A percentile compares a stretch with the other conserved stretches of the same genome.
phyloP scores from a whole-genome alignment of 2,329 filamentous ascomycete species.

The Bipolaris zeicola region DNA sequence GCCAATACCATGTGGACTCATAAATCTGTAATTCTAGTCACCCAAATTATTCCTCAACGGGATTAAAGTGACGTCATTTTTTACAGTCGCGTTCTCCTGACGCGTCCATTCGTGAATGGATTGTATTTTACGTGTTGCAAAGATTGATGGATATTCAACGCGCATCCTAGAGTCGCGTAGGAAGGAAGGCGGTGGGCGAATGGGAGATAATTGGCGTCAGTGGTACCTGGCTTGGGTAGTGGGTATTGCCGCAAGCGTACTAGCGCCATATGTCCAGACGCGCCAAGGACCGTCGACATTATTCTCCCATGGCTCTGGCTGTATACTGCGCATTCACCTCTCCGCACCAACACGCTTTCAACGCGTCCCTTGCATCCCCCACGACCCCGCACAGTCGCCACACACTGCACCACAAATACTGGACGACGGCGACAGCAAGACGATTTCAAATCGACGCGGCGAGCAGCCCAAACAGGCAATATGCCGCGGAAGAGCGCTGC shows the following conservation, averaged over 20 bases:
- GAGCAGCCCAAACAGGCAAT: constrained; percentile 43
- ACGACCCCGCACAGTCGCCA: not conserved
- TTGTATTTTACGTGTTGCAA: too few relatives aligned
- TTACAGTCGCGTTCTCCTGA: too few relatives aligned
- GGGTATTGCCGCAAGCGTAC: constrained; percentile 1
- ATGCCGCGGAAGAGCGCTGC: constrained; percentile 49
- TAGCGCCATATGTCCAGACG: constrained; percentile 11
- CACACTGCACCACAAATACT: not conserved
- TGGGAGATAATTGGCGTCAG: not conserved
- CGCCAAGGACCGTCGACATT: constrained; percentile 14
- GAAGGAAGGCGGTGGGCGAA: not conserved
- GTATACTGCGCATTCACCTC: constrained; percentile 6
- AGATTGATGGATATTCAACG: too few relatives aligned
- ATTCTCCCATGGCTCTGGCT: constrained; percentile 11
- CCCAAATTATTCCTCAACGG: too few relatives aligned
- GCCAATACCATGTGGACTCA: too few relatives aligned
- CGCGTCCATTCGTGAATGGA: too few relatives aligned
- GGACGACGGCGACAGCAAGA: not conserved
- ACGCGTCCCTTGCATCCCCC: constrained; percentile 10
- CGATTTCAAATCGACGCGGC: constrained; percentile 28
- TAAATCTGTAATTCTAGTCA: too few relatives aligned
- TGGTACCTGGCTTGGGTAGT: constrained; percentile 4
- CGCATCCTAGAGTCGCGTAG: not conserved
- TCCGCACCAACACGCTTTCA: constrained; percentile 1
- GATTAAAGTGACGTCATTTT: too few relatives aligned